Evolutionary conservation across 192 early-diverging fungal genomes (phyloP).

Genomic region (Rhizophagus clarus): DNA sequence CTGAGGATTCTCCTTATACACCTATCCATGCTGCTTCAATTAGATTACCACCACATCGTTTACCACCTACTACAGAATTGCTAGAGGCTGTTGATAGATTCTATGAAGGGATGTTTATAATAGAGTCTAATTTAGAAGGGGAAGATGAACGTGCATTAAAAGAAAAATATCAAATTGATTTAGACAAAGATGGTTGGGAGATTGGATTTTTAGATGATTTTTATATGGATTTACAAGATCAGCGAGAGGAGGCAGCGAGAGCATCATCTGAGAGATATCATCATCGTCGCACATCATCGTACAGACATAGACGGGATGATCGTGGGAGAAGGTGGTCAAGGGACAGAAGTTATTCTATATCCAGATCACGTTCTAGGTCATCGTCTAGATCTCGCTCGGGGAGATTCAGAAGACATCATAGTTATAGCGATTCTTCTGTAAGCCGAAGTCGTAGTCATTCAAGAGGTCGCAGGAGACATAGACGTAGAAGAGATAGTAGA

Average conservation of each 20-base stretch:
- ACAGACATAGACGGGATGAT: conserved; percentile 11
- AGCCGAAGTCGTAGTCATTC: conserved; percentile 20
- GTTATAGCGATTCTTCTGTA: conserved; percentile 27
- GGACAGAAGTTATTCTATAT: conserved; percentile 25
- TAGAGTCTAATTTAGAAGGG: conserved; percentile 10
- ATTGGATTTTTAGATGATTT: conserved; percentile 29
- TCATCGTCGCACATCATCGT: background rate
- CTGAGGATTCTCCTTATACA: conserved; percentile 30
- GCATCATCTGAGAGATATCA: conserved; percentile 13
- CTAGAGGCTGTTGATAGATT: conserved; percentile 30
- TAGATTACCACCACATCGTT: conserved; percentile 29
- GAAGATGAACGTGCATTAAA: conserved; percentile 2
- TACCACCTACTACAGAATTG: conserved; percentile 29
- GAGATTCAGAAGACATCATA: conserved; percentile 3
- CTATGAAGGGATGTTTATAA: conserved; percentile 30
- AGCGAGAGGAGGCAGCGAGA: conserved; percentile 13
- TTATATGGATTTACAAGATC: conserved; percentile 25
- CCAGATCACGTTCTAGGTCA: conserved; percentile 12
- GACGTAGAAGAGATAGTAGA: conserved; percentile 6
- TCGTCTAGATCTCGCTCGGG: conserved; percentile 18
- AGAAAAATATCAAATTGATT: background rate
- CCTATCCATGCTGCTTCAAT: conserved; percentile 25
- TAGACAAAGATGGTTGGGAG: conserved; percentile 33
- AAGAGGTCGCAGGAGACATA: conserved; percentile 15
- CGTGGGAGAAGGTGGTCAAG: conserved; percentile 21